Evolutionary conservation across 2,329 filamentous ascomycete genomes (phyloP), one percentile per base, ranked within the genome.

Genomic region (Ophiocordyceps robertsii): DNA sequence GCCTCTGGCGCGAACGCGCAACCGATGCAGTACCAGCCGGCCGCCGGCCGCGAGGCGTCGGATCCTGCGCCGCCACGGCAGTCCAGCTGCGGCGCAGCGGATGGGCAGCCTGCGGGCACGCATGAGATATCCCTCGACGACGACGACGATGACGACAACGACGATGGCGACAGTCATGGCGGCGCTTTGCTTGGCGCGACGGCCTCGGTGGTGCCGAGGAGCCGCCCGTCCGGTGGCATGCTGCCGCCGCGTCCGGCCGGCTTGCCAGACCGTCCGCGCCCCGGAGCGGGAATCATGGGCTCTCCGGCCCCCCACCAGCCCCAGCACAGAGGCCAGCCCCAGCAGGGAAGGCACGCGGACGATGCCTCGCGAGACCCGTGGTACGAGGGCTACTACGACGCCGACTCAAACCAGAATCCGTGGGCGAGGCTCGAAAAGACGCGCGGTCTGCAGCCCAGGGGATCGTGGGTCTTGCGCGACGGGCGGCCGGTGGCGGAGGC

Each of bases 351-450:
- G 8, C 33, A 36, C 6, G 6, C 4, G 13, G 14, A 36, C 33
- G 33, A 36, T 17, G 14, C 33, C n/a, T 36, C 13, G 33, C 33
- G 33, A 17, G 33, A n/a, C 6, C 33, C 33, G 6, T 84, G 81
- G 66, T 84, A 80, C 59, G 63, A 70, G 33, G 77, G 69, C 31
- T 85, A 84, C 57, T 88, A 86, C 57, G 73, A 84, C 45, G 72
- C 75, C 0, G 71, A 68, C 44, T 84, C 80, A 47, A 76, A 85
- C 51, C 70, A 80, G 55, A 85, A 89, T 55, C 84, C 84, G 0
- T 89, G 84, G 84, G 72, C 69, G 40, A 58, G 55, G 9, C 59
- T 81, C 17, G 77, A 81, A 56, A 61, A 63, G 50, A 50, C 57
- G 7, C 57, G 57, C 21, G 68, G 68, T 0, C 48, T 80, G 38